Base-by-base conservation (phyloP, 2,329 filamentous ascomycete genomes). In the Fusarium sp. region DNA sequence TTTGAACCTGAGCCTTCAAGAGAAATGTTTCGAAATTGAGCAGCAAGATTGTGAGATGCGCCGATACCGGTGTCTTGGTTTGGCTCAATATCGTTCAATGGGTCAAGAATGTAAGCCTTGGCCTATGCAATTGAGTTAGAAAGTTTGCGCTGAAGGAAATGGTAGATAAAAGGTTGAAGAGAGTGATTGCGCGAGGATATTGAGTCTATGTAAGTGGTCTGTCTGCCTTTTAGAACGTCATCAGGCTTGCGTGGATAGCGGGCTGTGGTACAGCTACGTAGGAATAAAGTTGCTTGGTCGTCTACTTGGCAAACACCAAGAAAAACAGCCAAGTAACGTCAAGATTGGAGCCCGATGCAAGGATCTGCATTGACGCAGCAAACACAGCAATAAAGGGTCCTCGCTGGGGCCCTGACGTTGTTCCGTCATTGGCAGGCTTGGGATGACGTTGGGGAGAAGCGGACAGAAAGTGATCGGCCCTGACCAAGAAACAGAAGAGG, bases 71-170 rank as follows among this genome's bases (percentile, higher is more conserved):
- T 92, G 78, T 92, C 89, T 69, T 91, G 87, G 67, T 85, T 89
- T 19, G 92, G 92, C 69, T 93, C 90, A 15, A 90, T 90, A 27
- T 86, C 91, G 75, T 85, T 90, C 69, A 94, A 83, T 72, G 92
- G 92, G 75, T 92, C 90, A 72, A 94, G 88, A 48, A 94, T 84
- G 77, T 92, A 90, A 76, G 89, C 87, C 59, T 86, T 84, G 46
- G 91, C 90, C 91, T 93, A 77, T 65, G 49, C 51, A 48, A 60
- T 35, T 25, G 54, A 46, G 63, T 68, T 45, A 60, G 59, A 51
- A 60, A 10, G 23, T 19, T n/a, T 49, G 16, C 8, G 62, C 57
- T 63, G 31, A 59, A 57, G 21, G 19, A 42, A 16, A 29, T 39
- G 23, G 23, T 19, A 29, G 21, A 31, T 41, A 29, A 39, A 54